Evolutionary conservation across 768 basidiomycete species (phyloP), one percentile per base, ranked within the genome.

Genomic region (Boletus reticulatus): DNA sequence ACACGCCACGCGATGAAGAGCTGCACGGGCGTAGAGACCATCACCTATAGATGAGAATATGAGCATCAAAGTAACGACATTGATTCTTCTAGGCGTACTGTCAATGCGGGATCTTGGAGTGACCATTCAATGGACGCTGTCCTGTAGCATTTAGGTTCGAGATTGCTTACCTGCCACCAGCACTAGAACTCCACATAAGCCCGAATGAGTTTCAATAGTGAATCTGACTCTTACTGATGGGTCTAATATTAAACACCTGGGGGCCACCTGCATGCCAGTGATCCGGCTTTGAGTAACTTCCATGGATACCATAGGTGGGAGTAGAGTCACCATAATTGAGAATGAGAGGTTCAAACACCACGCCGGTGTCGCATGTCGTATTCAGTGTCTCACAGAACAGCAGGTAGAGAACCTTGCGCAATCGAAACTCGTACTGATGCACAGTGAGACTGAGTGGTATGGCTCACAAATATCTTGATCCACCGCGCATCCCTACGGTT

Each of bases 321-420:
- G 14, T 14, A 43, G 13, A n/a, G 38, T 4, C 41, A 80, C 82
- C 78, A 47, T 79, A 83, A 53, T 76, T 69, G 12, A 65, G 62
- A 29, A 82, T 75, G 24, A 83, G 70, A 7, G 79, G 74, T 12
- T 76, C 66, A 53, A 82, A 83, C 8, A 82, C 57, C 58, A 80
- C 79, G 2, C 73, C 58, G 17, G 77, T 68, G 31, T 79, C 75
- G 61, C 80, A 82, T 4, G 70, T 61, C 3, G 76, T 72, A 55
- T 81, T 81, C 37, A 77, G 55, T 0, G 80, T 80, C 64, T 83
- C 82, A 32, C 75, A 76, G 8, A 80, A 16, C 49, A 82, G 72
- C 2, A 83, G 67, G 31, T 75, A 50, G 43, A 60, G 50, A 41
- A 80, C 76, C 78, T 82, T 52, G 17, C 12, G 14, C 31, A n/a